Conservation (phyloP, 129 eudicot genomes). For the Artemisia tridentata region DNA sequence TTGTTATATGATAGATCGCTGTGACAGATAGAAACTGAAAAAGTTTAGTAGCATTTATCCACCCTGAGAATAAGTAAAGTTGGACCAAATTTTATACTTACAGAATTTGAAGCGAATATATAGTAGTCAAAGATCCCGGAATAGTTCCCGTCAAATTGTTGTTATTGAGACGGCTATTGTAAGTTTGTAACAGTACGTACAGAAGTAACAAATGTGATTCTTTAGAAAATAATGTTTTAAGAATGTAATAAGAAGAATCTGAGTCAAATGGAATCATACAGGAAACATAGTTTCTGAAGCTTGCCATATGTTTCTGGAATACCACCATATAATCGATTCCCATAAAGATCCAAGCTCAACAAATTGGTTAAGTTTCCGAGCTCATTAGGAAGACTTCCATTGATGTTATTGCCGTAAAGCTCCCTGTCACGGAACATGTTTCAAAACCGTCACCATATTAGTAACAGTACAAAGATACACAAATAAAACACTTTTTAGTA, state of each 20-base stretch:
- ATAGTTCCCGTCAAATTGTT: slow-evolving; percentile 57
- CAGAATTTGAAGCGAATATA: slow-evolving; percentile 59
- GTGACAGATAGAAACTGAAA: slow-evolving; percentile 8
- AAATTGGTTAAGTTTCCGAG: slow-evolving; percentile 67
- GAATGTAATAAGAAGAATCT: slow-evolving; percentile 14
- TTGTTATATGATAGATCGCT: slow-evolving; percentile 75
- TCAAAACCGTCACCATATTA: slow-evolving; percentile 13
- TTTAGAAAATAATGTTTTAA: not conserved
- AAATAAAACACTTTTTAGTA: not conserved
- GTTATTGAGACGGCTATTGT: slow-evolving; percentile 67
- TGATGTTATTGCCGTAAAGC: slow-evolving; percentile 66
- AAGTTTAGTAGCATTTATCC: not conserved
- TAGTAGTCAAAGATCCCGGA: slow-evolving; percentile 50
- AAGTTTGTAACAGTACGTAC: not conserved
- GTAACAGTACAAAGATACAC: slow-evolving; percentile 9
- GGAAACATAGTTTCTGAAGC: slow-evolving; percentile 60
- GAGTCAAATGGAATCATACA: slow-evolving; percentile 38
- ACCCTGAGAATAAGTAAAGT: not conserved
- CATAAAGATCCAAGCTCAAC: slow-evolving; percentile 77
- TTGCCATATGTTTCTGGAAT: slow-evolving; percentile 64
- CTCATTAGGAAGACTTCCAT: slow-evolving; percentile 68
- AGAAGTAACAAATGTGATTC: not conserved
- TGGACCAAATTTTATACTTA: slow-evolving; percentile 29
- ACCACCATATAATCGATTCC: slow-evolving; percentile 48
- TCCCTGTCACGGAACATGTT: slow-evolving; percentile 48